phyloP scores from a whole-genome alignment of 2,329 filamentous ascomycete species.

The Pseudogymnoascus sp. region DNA sequence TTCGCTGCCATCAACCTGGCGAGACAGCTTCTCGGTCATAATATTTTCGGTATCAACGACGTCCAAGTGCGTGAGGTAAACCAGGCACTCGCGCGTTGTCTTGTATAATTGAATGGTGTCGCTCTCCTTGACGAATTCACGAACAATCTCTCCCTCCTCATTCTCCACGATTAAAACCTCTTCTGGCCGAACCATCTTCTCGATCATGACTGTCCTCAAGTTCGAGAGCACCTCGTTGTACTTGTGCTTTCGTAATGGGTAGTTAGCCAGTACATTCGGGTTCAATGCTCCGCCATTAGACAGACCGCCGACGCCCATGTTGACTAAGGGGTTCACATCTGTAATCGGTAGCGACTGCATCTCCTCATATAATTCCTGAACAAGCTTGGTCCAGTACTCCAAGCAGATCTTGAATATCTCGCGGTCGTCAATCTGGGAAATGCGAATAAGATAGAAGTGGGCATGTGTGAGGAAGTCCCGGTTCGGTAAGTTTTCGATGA shows the following conservation, averaged over 20 bases:
- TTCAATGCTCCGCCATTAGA: slow-evolving; percentile 79
- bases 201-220: slow-evolving; percentile 95
- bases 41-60: slow-evolving; percentile 97
- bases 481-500: slow-evolving; percentile 94
- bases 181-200: slow-evolving; percentile 98
- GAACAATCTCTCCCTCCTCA: slow-evolving; percentile 96
- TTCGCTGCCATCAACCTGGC: slow-evolving; percentile 89
- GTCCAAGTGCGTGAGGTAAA: slow-evolving; percentile 94
- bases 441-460: slow-evolving; percentile 96
- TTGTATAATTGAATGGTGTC: slow-evolving; percentile 99
- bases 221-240: slow-evolving; percentile 92
- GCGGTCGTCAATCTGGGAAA: slow-evolving; percentile 96
- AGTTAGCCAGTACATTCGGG: slow-evolving; percentile 76
- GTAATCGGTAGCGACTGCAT: slow-evolving; percentile 95
- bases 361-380: slow-evolving; percentile 96
- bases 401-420: slow-evolving; percentile 99
- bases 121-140: slow-evolving; percentile 98
- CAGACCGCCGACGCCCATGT: slow-evolving; percentile 63
- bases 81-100: slow-evolving; percentile 92
- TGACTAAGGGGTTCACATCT: slow-evolving; percentile 83
- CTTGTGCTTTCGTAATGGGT: slow-evolving; percentile 94
- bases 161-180: slow-evolving; percentile 99
- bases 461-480: slow-evolving; percentile 90
- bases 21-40: slow-evolving; percentile 96
- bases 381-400: slow-evolving; percentile 98